Evolutionary conservation across 2,329 filamentous ascomycete species (phyloP), one percentile per base, ranked within the genome.

Genomic region (Dactylellina leptospora): DNA sequence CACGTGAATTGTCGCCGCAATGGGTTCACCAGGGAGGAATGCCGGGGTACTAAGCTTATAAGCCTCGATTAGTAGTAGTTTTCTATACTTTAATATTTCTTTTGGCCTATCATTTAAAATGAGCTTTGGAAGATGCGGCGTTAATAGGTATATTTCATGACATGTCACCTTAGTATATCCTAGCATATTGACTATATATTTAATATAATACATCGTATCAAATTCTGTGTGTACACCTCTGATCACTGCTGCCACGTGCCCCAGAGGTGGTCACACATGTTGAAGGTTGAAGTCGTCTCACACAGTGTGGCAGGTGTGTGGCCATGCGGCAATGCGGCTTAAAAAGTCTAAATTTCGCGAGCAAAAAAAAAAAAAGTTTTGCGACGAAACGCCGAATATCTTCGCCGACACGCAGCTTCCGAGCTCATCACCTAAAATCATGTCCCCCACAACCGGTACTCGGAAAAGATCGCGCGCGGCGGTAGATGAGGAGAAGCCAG

Each of bases 341-440:
- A 60, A 72, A 70, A 70, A 60, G 47, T 62, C 45, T 59, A 55
- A 40, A 55, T 59, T 60, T 64, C 59, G 59, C 59, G 44, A 71
- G 58, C 45, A 18, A 10, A 45, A 62, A 71, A 61, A 69, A 71
- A 71, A 72, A 72, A 59, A 60, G 51, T 64, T 64, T 64, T 64
- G 60, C 60, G 60, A 64, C 50, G 3, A n/a, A 16, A 61, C 68
- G 54, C 68, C 38, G 23, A 60, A 30, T 30, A 11, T 28, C 53
- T 40, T 22, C 16, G 30, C 42, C 40, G 53, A 47, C 68, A 38
- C 45, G 50, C 42, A 47, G 22, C 44, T 38, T 38, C 20, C 62
- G 27, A 60, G 50, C 50, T 54, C 48, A 64, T 28, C 44, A 28
- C 45, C 59, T 10, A 42, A 38, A 44, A 64, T 23, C 47, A 72